Percentiles rank a stretch among this genome's conserved stretches.
These are phyloP conservation scores for Stenogyne calaminthoides DNA, from an alignment of 305 asterid species.

Conservation along the genomic window DNA sequence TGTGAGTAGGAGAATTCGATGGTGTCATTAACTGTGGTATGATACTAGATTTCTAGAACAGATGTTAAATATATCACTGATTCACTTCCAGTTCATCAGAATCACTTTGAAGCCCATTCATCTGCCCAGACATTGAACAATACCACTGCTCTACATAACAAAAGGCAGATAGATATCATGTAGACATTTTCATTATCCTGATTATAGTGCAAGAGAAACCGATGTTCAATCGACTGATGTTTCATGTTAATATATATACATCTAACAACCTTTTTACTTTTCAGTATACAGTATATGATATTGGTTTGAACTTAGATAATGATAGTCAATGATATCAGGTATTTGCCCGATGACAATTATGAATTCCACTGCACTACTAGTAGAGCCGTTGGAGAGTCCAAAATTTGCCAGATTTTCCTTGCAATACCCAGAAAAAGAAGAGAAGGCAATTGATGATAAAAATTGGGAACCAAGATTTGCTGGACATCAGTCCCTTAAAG, in stretches of 20 bases:
- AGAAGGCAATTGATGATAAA: conserved; percentile 50
- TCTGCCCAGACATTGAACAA: background rate
- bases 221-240: background rate
- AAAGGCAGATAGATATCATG: conserved; percentile 4
- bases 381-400: conserved; percentile 80
- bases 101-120: background rate
- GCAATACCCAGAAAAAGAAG: conserved; percentile 68
- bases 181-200: conserved; percentile 21
- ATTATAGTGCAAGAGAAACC: conserved; percentile 13
- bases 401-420: conserved; percentile 79
- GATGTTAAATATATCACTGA: background rate
- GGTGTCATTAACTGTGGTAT: background rate
- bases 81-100: background rate
- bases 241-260: conserved; percentile 4
- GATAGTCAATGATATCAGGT: conserved; percentile 48
- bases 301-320: conserved; percentile 25
- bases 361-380: conserved; percentile 61
- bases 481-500: conserved; percentile 79
- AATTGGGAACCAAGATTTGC: conserved; percentile 81
- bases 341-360: conserved; percentile 76
- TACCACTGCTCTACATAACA: conserved; percentile 14
- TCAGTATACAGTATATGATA: conserved; percentile 3
- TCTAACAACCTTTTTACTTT: background rate
- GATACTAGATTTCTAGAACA: background rate
- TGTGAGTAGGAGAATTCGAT: background rate